Evolutionary conservation across 768 basidiomycete species (phyloP).

Genomic region (Russula sp.): DNA sequence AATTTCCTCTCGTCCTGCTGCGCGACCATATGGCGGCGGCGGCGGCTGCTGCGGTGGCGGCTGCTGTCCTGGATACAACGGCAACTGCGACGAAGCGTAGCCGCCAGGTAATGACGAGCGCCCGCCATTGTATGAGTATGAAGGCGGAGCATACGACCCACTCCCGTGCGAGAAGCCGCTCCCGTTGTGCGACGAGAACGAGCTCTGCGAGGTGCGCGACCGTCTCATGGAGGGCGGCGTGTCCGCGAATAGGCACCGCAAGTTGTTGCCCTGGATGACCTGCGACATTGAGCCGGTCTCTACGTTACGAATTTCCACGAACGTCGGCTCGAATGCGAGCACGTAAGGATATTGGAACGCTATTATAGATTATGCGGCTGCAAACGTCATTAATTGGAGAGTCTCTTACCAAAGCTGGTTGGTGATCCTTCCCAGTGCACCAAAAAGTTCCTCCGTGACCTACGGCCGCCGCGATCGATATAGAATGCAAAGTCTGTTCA

Average conservation of each 20-base stretch:
- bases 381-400: not conserved
- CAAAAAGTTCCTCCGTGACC: conserved; percentile 88
- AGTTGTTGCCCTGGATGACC: conserved; percentile 89
- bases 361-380: conserved; percentile 31
- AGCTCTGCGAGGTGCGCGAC: conserved; percentile 30
- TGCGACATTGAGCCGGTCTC: conserved; percentile 89
- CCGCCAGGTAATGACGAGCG: conserved; percentile 11
- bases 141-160: not conserved
- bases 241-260: conserved; percentile 89
- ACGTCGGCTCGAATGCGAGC: conserved; percentile 91
- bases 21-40: conserved; percentile 31
- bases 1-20: conserved; percentile 73
- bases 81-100: conserved; percentile 31
- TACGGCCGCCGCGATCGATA: conserved; percentile 93
- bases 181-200: conserved; percentile 14
- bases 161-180: conserved; percentile 6
- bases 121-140: conserved; percentile 6
- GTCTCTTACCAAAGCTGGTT: conserved; percentile 83
- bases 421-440: conserved; percentile 96
- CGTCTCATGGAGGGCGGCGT: conserved; percentile 83
- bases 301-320: conserved; percentile 94
- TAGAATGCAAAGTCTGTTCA: conserved; percentile 93
- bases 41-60: conserved; percentile 28
- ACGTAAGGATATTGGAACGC: conserved; percentile 96
- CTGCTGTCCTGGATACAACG: conserved; percentile 37